Evolutionary conservation across 306 rosid species (phyloP).

Genomic region (Castanea sativa): DNA sequence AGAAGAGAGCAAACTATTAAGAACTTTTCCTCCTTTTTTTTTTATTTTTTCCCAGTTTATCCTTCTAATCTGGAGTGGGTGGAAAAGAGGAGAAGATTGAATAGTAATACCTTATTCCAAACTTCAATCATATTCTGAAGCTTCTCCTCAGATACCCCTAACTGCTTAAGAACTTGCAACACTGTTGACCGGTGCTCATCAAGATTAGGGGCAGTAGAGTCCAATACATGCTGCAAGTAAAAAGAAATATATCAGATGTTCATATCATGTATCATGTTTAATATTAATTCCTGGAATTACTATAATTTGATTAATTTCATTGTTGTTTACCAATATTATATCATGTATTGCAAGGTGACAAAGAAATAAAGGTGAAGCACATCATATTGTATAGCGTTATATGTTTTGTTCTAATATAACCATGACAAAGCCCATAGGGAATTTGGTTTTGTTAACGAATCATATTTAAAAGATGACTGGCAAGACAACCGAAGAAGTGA

Average conservation of each 20-base stretch:
- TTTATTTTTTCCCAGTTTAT: not conserved
- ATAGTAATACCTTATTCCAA: slow-evolving; percentile 81
- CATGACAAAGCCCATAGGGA: not conserved
- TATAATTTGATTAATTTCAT: not conserved
- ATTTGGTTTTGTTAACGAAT: not conserved
- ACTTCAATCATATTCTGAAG: slow-evolving; percentile 89
- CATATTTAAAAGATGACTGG: not conserved
- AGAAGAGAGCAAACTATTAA: not conserved
- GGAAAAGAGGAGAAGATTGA: not conserved
- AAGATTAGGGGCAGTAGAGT: slow-evolving; percentile 91
- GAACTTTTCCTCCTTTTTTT: not conserved
- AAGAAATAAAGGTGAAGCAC: not conserved
- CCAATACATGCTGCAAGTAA: slow-evolving; percentile 80
- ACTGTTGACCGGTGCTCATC: slow-evolving; percentile 89
- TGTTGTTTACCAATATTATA: not conserved
- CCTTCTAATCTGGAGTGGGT: not conserved
- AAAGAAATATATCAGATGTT: slow-evolving; percentile 16
- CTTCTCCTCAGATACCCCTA: slow-evolving; percentile 79
- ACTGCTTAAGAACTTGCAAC: slow-evolving; percentile 77
- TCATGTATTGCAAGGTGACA: not conserved
- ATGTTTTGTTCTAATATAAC: not conserved
- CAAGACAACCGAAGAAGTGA: not conserved
- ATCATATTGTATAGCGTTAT: not conserved
- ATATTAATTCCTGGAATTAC: slow-evolving; percentile 12
- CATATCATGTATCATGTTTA: not conserved